These are phyloP conservation scores for Grifola frondosa DNA, from an alignment of 1,284 basidiomycete species.

Conservation along the genomic window DNA sequence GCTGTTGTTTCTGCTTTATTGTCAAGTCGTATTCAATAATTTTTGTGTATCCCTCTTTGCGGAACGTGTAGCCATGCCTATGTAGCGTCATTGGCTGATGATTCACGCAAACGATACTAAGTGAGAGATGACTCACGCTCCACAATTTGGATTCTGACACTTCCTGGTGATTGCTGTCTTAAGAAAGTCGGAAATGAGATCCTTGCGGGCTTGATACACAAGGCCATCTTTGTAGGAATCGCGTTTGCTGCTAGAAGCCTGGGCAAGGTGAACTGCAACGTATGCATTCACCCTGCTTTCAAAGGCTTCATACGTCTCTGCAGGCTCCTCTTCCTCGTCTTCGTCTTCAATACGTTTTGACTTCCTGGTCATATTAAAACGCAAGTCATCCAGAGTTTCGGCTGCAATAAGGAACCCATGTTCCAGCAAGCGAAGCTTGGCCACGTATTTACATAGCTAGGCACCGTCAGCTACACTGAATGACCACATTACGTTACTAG, in stretches of 20 bases:
- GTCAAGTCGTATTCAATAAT: conserved; percentile 92
- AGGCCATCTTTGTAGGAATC: conserved; percentile 89
- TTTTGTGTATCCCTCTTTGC: conserved; percentile 94
- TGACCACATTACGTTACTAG: background rate
- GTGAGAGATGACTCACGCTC: conserved; percentile 62
- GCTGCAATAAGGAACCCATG: conserved; percentile 87
- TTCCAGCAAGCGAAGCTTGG: conserved; percentile 88
- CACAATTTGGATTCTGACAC: conserved; percentile 78
- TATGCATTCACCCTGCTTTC: conserved; percentile 72
- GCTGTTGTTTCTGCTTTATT: conserved; percentile 73
- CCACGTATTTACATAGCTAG: conserved; percentile 80
- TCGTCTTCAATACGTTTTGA: conserved; percentile 40
- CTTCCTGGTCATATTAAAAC: conserved; percentile 35
- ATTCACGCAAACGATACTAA: background rate
- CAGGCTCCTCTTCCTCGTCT: conserved; percentile 46
- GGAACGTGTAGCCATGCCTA: conserved; percentile 84
- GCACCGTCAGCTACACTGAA: background rate
- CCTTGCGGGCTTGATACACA: conserved; percentile 87
- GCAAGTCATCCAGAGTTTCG: conserved; percentile 70
- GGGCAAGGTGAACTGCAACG: conserved; percentile 64
- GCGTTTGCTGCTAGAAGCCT: conserved; percentile 60
- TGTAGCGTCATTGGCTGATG: background rate
- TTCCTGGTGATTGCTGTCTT: conserved; percentile 68
- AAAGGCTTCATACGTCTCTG: conserved; percentile 61
- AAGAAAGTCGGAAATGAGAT: conserved; percentile 82